These are phyloP conservation scores for Aspergillus transmontanensis DNA, from an alignment of 2,329 filamentous ascomycete genomes.

Conservation along the genomic window DNA sequence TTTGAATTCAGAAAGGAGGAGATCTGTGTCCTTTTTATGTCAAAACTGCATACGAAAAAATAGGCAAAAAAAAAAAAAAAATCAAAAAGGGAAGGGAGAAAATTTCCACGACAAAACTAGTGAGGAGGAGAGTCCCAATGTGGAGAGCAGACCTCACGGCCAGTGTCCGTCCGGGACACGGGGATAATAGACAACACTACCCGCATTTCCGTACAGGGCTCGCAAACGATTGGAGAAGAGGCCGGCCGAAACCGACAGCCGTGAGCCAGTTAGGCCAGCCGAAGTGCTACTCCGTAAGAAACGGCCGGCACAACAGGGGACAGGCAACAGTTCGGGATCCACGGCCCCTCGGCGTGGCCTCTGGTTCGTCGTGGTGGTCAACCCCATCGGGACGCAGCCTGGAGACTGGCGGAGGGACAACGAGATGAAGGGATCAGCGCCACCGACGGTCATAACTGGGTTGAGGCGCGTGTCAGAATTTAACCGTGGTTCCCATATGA, in stretches of 20 bases:
- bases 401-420: constrained; percentile 2
- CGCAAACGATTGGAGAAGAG: constrained; percentile 14
- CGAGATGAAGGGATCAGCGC: constrained; percentile 16
- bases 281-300: constrained; percentile 10
- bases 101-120: not conserved
- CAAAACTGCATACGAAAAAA: not conserved
- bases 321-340: constrained; percentile 17
- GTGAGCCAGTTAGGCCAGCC: constrained; percentile 13
- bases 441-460: constrained; percentile 1
- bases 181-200: not conserved
- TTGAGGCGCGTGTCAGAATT: not conserved
- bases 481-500: constrained; percentile 8
- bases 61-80: not conserved
- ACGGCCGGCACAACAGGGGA: constrained; percentile 7
- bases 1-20: constrained; percentile 8
- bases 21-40: constrained; percentile 11
- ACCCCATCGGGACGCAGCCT: constrained; percentile 7
- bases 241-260: constrained; percentile 24
- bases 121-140: constrained; percentile 15
- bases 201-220: not conserved
- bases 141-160: constrained; percentile 16
- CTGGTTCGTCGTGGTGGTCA: constrained; percentile 15
- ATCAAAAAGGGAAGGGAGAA: not conserved
- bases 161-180: constrained; percentile 4
- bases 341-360: constrained; percentile 12